These are phyloP conservation scores for Lophium mytilinum DNA, from an alignment of 495 filamentous ascomycete species.

Conservation along the genomic window DNA sequence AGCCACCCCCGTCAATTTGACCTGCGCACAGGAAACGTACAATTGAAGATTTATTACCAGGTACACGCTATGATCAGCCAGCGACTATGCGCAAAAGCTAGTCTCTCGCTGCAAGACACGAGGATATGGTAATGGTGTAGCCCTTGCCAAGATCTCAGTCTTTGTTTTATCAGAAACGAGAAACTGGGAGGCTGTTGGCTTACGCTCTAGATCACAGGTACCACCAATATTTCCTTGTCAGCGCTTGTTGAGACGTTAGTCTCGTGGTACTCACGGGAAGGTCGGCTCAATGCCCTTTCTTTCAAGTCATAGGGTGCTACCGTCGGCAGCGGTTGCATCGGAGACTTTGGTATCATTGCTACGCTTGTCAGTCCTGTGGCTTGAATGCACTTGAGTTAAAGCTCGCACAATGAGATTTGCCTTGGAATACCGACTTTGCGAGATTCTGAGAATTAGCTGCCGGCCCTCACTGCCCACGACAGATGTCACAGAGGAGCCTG, in stretches of 20 bases:
- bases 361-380: neutral
- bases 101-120: conserved; percentile 23
- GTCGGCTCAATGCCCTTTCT: conserved; percentile 28
- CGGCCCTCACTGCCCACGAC: conserved; percentile 25
- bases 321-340: conserved; percentile 20
- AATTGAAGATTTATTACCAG: conserved; percentile 36
- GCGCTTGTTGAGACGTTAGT: neutral
- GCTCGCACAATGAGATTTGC: conserved; percentile 39
- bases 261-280: conserved; percentile 4
- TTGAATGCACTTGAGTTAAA: neutral
- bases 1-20: conserved; percentile 24
- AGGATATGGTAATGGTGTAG: conserved; percentile 35
- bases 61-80: conserved; percentile 48
- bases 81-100: conserved; percentile 28
- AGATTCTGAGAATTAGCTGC: neutral
- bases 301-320: conserved; percentile 25
- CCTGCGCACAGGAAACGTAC: conserved; percentile 39
- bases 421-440: too few species aligned
- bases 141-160: neutral
- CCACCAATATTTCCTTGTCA: conserved; percentile 6
- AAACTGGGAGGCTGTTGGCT: conserved; percentile 13
- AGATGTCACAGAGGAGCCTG: conserved; percentile 46
- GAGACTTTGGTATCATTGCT: conserved; percentile 33
- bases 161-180: neutral
- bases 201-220: conserved; percentile 28